Evolutionary conservation across 768 basidiomycete species (phyloP).

Genomic region (Lentinula lateritia): DNA sequence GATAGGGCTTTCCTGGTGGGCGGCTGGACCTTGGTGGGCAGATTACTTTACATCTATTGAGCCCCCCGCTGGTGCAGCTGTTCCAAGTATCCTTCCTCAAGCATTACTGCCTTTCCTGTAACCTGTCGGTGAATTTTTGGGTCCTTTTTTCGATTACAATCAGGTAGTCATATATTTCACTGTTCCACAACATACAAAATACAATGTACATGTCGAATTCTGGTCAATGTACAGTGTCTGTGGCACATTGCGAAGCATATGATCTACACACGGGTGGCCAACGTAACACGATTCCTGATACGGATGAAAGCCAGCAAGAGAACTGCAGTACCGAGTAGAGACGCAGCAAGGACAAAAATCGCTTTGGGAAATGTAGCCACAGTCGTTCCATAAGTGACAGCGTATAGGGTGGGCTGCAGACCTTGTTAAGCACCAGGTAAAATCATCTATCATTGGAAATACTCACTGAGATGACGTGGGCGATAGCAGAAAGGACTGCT

Average conservation of each 20-base stretch:
- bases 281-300: constrained; percentile 5
- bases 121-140: neutral
- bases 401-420: constrained; percentile 62
- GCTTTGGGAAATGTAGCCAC: constrained; percentile 63
- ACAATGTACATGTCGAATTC: too few species aligned
- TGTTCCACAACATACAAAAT: too few species aligned
- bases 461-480: constrained; percentile 55
- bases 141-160: neutral
- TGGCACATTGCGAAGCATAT: too few species aligned
- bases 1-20: constrained; percentile 40
- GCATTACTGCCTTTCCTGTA: constrained; percentile 51
- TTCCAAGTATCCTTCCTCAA: constrained; percentile 49
- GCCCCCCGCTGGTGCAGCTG: constrained; percentile 51
- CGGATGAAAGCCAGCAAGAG: constrained; percentile 36
- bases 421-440: neutral
- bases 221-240: too few species aligned
- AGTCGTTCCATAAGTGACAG: constrained; percentile 56
- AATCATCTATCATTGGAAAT: neutral
- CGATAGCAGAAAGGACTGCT: constrained; percentile 60
- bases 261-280: neutral
- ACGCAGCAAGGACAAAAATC: constrained; percentile 58
- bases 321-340: constrained; percentile 47
- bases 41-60: constrained; percentile 56
- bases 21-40: constrained; percentile 38
- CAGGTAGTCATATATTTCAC: too few species aligned